phyloP scores from a whole-genome alignment of 2,329 filamentous ascomycete genomes.

The Cordyceps fumosorosea region DNA sequence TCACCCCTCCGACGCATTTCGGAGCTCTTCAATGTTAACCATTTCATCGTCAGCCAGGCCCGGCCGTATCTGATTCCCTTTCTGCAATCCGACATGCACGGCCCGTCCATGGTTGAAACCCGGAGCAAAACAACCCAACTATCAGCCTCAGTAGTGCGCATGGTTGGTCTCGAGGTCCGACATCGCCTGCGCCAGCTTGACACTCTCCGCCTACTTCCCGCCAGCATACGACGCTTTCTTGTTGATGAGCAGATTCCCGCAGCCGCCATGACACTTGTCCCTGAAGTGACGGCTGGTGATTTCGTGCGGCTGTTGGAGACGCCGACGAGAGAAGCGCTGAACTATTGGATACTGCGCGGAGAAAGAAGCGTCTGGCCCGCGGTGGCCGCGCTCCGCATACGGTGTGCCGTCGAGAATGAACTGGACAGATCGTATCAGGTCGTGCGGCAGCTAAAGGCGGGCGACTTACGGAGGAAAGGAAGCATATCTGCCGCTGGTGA shows the following conservation, averaged over 20 bases:
- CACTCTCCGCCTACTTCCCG: constrained; percentile 64
- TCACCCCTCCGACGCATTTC: constrained; percentile 63
- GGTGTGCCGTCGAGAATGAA: constrained; percentile 82
- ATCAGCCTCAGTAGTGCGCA: constrained; percentile 54
- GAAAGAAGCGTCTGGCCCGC: constrained; percentile 90
- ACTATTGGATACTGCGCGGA: constrained; percentile 79
- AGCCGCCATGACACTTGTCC: constrained; percentile 73
- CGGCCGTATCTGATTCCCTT: constrained; percentile 86
- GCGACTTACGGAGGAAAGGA: constrained; percentile 41
- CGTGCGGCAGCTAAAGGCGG: constrained; percentile 57
- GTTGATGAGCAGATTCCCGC: constrained; percentile 79
- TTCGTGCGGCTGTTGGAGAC: constrained; percentile 76
- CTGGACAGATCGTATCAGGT: constrained; percentile 80
- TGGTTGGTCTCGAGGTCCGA: constrained; percentile 69
- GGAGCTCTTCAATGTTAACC: constrained; percentile 86
- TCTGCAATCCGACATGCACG: constrained; percentile 72
- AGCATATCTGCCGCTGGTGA: constrained; percentile 25
- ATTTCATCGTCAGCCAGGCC: constrained; percentile 91
- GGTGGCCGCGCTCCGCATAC: constrained; percentile 70
- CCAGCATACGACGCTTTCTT: constrained; percentile 64
- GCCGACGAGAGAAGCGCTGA: constrained; percentile 66
- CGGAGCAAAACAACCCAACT: constrained; percentile 52
- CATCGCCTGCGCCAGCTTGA: constrained; percentile 79
- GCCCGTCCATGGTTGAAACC: constrained; percentile 56
- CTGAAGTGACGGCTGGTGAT: constrained; percentile 66